Base-by-base conservation (phyloP, 1,139 yeast species). In the Nakaseomyces uthaithaninus region DNA sequence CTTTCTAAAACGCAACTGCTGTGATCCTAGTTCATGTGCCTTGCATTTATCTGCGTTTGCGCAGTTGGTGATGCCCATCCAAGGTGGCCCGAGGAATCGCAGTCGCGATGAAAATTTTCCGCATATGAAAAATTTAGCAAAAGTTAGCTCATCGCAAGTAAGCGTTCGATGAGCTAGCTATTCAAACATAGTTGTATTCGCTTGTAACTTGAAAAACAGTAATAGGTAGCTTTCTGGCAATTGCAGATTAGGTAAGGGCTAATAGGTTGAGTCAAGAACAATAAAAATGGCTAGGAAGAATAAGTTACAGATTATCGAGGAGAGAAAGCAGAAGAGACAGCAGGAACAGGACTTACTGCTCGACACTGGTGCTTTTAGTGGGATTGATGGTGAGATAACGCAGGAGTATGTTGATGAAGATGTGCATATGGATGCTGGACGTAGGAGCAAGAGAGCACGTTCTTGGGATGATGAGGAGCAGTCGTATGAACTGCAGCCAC, bases 401-500 rank as follows among this genome's bases (percentile, higher is more conserved):
- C 60, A 56, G 30, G 52, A 49, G n/a, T 43, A 49, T 28, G 24
- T 31, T n/a, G 35, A 31, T 16, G 25, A 3, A 8, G 35, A 31
- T 11, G 24, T 5, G 10, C 25, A 22, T 8, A 11, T 24, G 48
- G 34, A 20, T 27, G 45, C 39, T 16, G 22, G 44, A 20, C 35
- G 44, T 37, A 34, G 48, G 28, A 55, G 50, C 27, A 55, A 50
- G 23, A 52, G 45, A 12, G 38, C 44, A 17, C 37, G 34, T 7
- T 54, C 63, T 25, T 66, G 69, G 67, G 84, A 77, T n/a, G 70
- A 76, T 46, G 75, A 72, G 48, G 87, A 80, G 53, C 84, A 77
- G 56, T 82, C 74, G 42, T 82, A 81, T 52, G 91, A 81, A 57
- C 59, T 71, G 48, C 64, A 54, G 44, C 86, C 89, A 2, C 68